Conservation (phyloP, 2,329 filamentous ascomycete genomes). For the Dothistroma pini region DNA sequence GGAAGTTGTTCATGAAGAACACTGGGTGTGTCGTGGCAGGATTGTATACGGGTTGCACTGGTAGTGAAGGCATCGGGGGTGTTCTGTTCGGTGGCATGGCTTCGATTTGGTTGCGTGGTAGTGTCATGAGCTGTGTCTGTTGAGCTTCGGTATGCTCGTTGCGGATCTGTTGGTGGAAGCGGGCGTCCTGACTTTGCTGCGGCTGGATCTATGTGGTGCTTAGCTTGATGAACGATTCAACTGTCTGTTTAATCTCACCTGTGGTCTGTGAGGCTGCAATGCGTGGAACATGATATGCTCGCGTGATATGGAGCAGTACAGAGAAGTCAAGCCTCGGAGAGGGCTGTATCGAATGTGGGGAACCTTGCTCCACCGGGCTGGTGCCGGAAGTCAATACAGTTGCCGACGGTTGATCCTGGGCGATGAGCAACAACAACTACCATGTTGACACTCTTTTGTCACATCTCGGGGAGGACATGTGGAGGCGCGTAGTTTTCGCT, state of each 20-base stretch:
- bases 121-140: constrained; percentile 10
- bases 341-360: neutral
- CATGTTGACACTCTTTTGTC: neutral
- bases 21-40: constrained; percentile 66
- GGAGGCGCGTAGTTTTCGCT: neutral
- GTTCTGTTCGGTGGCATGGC: constrained; percentile 42
- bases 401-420: neutral
- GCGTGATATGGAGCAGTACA: neutral
- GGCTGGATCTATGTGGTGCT: neutral
- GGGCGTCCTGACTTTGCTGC: constrained; percentile 16
- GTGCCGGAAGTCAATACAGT: constrained; percentile 8
- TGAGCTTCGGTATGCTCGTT: constrained; percentile 27
- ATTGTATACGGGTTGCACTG: constrained; percentile 42
- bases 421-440: neutral
- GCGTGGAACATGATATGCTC: constrained; percentile 14
- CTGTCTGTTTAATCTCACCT: constrained; percentile 6
- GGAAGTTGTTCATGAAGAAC: constrained; percentile 66
- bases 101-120: constrained; percentile 46
- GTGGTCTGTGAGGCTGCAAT: constrained; percentile 17
- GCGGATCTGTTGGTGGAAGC: constrained; percentile 32
- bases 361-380: neutral
- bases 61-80: constrained; percentile 5
- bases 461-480: constrained; percentile 5
- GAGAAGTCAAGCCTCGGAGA: constrained; percentile 9
- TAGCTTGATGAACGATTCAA: neutral